Percentiles rank a stretch among this genome's conserved stretches.
phyloP scores from a whole-genome alignment of 208 protist genomes.

The Phytomonas francai region DNA sequence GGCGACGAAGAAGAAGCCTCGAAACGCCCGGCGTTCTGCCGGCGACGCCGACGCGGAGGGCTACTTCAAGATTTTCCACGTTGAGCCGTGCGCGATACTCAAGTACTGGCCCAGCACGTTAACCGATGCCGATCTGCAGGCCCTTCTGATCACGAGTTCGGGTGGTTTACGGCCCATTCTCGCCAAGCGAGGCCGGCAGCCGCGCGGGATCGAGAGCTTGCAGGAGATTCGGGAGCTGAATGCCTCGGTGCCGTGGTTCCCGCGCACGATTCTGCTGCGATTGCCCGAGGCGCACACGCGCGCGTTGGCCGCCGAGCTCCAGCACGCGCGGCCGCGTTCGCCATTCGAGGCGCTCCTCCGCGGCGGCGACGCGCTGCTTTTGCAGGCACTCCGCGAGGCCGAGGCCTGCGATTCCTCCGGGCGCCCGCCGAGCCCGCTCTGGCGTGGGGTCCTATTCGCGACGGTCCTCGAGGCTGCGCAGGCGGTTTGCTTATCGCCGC shows the following conservation, averaged over 20 bases:
- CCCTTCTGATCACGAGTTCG: slow-evolving; percentile 58
- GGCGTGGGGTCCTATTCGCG: slow-evolving; percentile 37
- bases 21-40: slow-evolving; percentile 1
- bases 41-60: slow-evolving; percentile 18
- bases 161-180: slow-evolving; percentile 52
- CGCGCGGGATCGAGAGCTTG: slow-evolving; percentile 56
- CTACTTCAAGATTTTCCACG: slow-evolving; percentile 70
- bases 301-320: slow-evolving; percentile 27
- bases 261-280: slow-evolving; percentile 36
- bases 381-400: slow-evolving; percentile 23
- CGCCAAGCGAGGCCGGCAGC: slow-evolving; percentile 55
- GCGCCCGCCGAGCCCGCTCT: slow-evolving; percentile 22
- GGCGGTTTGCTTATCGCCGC: slow-evolving; percentile 53
- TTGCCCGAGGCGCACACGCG: slow-evolving; percentile 36
- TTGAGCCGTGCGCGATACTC: slow-evolving; percentile 68
- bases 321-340: slow-evolving; percentile 24
- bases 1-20: slow-evolving; percentile 18
- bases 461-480: slow-evolving; percentile 51
- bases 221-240: slow-evolving; percentile 58
- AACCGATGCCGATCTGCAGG: slow-evolving; percentile 55
- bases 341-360: slow-evolving; percentile 44
- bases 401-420: slow-evolving; percentile 14
- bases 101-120: slow-evolving; percentile 69
- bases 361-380: slow-evolving; percentile 35
- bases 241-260: slow-evolving; percentile 27